These are phyloP conservation scores for Ambispora gerdemannii DNA, from an alignment of 192 early-diverging fungal genomes.

Conservation along the genomic window DNA sequence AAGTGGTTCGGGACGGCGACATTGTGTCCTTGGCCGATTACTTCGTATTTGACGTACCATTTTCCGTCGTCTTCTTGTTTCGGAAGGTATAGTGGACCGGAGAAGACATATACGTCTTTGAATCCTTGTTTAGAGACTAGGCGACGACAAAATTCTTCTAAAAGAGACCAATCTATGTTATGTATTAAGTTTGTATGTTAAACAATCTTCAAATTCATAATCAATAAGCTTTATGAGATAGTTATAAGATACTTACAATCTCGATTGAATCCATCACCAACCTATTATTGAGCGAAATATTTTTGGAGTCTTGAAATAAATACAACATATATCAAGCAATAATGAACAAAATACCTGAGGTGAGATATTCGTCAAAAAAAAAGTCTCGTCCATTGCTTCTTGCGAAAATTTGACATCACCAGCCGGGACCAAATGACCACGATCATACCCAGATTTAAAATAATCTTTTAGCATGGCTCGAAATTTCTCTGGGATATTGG, in stretches of 20 bases:
- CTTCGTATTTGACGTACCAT: conserved; percentile 80
- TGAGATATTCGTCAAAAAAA: conserved; percentile 74
- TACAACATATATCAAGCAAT: no score
- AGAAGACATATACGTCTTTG: conserved; percentile 80
- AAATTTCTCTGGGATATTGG: conserved; percentile 65
- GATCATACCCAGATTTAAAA: conserved; percentile 76
- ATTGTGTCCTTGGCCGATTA: conserved; percentile 84
- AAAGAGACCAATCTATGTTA: conserved; percentile 84
- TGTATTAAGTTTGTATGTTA: background rate
- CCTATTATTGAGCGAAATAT: conserved; percentile 21
- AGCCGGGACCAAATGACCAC: conserved; percentile 91
- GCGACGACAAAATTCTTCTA: conserved; percentile 77
- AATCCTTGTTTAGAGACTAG: conserved; percentile 60
- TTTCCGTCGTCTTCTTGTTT: conserved; percentile 61
- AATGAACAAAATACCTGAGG: conserved; percentile 59
- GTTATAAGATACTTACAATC: conserved; percentile 57
- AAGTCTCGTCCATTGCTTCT: conserved; percentile 81
- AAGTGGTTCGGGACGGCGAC: conserved; percentile 91
- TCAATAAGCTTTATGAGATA: no score
- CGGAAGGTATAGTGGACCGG: conserved; percentile 86
- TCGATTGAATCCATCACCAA: conserved; percentile 85
- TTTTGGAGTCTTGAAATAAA: background rate
- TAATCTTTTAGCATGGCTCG: conserved; percentile 79
- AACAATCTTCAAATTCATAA: no score
- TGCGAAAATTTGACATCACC: conserved; percentile 76